Base-by-base conservation (phyloP, 2,329 filamentous ascomycete genomes). In the Aspergillus sp. region DNA sequence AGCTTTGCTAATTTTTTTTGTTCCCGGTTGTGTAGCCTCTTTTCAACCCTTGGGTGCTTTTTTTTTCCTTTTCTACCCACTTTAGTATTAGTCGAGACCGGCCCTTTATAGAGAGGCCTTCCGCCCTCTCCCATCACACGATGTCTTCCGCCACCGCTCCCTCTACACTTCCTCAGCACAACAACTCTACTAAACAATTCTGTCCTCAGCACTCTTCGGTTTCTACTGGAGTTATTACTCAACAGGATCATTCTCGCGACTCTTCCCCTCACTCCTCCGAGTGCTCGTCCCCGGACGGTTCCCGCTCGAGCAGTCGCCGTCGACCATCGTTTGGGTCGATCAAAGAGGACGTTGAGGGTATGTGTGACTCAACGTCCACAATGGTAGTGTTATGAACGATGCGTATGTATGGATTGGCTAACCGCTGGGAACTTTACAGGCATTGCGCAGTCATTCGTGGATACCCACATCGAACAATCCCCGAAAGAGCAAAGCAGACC, bases 381-480 rank as follows among this genome's bases (percentile, higher is more conserved):
- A n/a, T n/a, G n/a, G n/a, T n/a, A n/a, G n/a, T n/a, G n/a, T n/a
- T n/a, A n/a, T n/a, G n/a, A n/a, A n/a, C n/a, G n/a, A n/a, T n/a
- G n/a, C n/a, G n/a, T n/a, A n/a, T n/a, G n/a, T n/a, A n/a, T n/a
- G n/a, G n/a, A n/a, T n/a, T n/a, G n/a, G n/a, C n/a, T n/a, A n/a
- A n/a, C n/a, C n/a, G n/a, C n/a, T n/a, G n/a, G n/a, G n/a, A n/a
- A n/a, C n/a, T 8, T 11, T 40, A 12, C 42, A 69, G 68, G 66
- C 46, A 68, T 71, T 47, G 67, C 68, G 32, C 68, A 71, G 51
- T 70, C 67, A 0, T 71, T 71, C 44, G 61, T 71, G 39, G 68
- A 70, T 51, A 68, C 62, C 12, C 65, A 66, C 31, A 52, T 58
- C 37, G 53, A 52, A 10, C 53, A 57, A 29, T 54, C 62, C 7